Percentiles rank a stretch among this genome's conserved stretches.
Conservation (phyloP, 495 filamentous ascomycete genomes). For the Penicillium herquei region DNA sequence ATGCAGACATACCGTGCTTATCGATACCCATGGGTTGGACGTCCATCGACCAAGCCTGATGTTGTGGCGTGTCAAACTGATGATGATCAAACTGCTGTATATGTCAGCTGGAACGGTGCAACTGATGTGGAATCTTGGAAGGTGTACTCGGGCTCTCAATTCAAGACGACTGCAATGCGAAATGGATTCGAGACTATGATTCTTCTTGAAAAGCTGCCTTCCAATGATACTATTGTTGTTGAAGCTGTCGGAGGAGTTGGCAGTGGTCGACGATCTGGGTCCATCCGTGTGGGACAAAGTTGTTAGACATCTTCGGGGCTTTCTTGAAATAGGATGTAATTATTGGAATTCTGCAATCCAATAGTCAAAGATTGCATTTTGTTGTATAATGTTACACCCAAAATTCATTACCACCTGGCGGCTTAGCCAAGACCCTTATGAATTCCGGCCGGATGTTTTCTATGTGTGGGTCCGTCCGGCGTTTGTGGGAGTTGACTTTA, state of each 20-base stretch:
- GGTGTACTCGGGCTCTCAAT: constrained; percentile 6
- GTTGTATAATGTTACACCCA: too few relatives aligned
- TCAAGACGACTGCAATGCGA: background rate
- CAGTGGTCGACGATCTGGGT: constrained; percentile 12
- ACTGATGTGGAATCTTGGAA: constrained; percentile 23
- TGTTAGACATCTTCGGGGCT: background rate
- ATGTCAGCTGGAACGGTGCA: constrained; percentile 39
- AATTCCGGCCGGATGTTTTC: too few relatives aligned
- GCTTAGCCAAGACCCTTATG: too few relatives aligned
- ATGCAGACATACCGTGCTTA: constrained; percentile 28
- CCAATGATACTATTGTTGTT: constrained; percentile 10
- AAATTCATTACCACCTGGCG: too few relatives aligned
- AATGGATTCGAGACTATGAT: constrained; percentile 20
- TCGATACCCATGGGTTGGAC: constrained; percentile 21
- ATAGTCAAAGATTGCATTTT: too few relatives aligned
- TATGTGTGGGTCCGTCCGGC: too few relatives aligned
- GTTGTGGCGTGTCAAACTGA: constrained; percentile 16
- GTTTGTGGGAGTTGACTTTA: too few relatives aligned
- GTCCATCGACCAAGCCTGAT: constrained; percentile 17
- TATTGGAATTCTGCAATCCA: too few relatives aligned
- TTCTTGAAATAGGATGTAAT: too few relatives aligned
- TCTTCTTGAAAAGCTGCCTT: constrained; percentile 2
- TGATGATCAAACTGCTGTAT: constrained; percentile 14
- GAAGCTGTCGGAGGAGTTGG: constrained; percentile 20
- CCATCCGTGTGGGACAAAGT: constrained; percentile 11